A percentile compares a stretch with the other conserved stretches of the same genome.
phyloP scores from a whole-genome alignment of 495 filamentous ascomycete species.

The Acidiella bohemica region DNA sequence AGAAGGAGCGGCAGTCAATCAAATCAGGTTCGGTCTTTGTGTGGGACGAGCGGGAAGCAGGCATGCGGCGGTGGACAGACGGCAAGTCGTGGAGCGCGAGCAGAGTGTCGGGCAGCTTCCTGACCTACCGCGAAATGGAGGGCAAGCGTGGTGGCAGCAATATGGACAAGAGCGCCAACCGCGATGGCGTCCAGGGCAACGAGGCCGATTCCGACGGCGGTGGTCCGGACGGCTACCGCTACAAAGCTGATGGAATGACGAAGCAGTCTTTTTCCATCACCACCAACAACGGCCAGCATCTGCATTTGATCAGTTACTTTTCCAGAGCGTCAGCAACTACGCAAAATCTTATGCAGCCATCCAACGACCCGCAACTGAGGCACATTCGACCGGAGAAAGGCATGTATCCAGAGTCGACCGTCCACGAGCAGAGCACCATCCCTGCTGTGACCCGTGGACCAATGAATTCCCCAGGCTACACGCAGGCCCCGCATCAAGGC shows the following conservation, averaged over 20 bases:
- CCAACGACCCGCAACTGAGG: slow-evolving; percentile 64
- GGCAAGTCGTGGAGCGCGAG: slow-evolving; percentile 99
- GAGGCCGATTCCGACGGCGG: slow-evolving; percentile 69
- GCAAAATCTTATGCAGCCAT: slow-evolving; percentile 59
- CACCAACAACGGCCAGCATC: slow-evolving; percentile 73
- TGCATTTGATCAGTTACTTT: slow-evolving; percentile 95
- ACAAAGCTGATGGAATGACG: slow-evolving; percentile 94
- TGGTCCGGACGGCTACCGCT: slow-evolving; percentile 92
- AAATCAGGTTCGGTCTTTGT: slow-evolving; percentile 94
- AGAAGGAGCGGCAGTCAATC: slow-evolving; percentile 92
- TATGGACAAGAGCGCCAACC: slow-evolving; percentile 60
- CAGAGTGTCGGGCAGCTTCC: slow-evolving; percentile 89
- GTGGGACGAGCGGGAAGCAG: slow-evolving; percentile 96
- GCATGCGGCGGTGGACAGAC: slow-evolving; percentile 97
- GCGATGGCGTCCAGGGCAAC: slow-evolving; percentile 38
- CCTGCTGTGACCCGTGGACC: slow-evolving; percentile 50
- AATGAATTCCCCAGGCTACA: slow-evolving; percentile 43
- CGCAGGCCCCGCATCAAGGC: slow-evolving; percentile 39
- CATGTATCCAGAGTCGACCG: slow-evolving; percentile 94
- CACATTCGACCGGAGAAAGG: slow-evolving; percentile 76
- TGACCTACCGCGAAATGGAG: slow-evolving; percentile 98
- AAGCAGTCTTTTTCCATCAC: slow-evolving; percentile 99
- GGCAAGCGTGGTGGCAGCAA: slow-evolving; percentile 61
- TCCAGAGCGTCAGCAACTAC: slow-evolving; percentile 57
- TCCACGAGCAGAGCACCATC: slow-evolving; percentile 65